Evolutionary conservation across 345 rosid genomes (phyloP).

Genomic region (Pseudoturritis turrita): DNA sequence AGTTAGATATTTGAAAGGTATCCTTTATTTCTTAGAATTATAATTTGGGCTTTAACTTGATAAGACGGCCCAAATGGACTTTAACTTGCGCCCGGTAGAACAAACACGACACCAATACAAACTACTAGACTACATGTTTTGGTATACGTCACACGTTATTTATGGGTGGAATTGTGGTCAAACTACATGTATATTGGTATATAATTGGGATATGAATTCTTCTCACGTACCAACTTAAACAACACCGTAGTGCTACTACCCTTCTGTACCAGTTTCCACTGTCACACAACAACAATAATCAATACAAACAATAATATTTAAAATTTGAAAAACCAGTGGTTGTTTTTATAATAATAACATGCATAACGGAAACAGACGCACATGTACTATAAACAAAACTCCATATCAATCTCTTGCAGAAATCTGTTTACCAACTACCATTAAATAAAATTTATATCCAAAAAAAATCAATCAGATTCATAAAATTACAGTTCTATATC

Average conservation of each 20-base stretch:
- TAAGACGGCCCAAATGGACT: not conserved
- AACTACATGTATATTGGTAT: no score
- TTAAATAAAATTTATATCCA: not conserved
- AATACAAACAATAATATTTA: not conserved
- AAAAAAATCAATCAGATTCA: slow-evolving; percentile 5
- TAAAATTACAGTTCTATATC: slow-evolving; percentile 1
- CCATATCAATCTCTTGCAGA: slow-evolving; percentile 20
- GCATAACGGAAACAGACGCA: slow-evolving; percentile 30
- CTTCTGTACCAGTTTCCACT: not conserved
- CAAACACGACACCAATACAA: not conserved
- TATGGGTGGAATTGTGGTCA: not conserved
- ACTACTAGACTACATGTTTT: no score
- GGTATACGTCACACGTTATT: not conserved
- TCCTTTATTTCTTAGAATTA: not conserved
- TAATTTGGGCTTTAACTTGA: not conserved
- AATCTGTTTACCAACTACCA: slow-evolving; percentile 27
- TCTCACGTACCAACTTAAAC: not conserved
- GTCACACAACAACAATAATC: slow-evolving; percentile 14
- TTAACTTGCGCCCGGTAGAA: not conserved
- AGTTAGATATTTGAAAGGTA: not conserved
- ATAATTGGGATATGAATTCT: not conserved
- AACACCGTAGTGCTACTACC: not conserved
- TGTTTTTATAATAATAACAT: slow-evolving; percentile 2
- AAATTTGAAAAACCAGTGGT: not conserved
- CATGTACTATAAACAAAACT: slow-evolving; percentile 19